Base-by-base conservation (phyloP, 352 stramenopile genomes). In the Pythium chondricola region DNA sequence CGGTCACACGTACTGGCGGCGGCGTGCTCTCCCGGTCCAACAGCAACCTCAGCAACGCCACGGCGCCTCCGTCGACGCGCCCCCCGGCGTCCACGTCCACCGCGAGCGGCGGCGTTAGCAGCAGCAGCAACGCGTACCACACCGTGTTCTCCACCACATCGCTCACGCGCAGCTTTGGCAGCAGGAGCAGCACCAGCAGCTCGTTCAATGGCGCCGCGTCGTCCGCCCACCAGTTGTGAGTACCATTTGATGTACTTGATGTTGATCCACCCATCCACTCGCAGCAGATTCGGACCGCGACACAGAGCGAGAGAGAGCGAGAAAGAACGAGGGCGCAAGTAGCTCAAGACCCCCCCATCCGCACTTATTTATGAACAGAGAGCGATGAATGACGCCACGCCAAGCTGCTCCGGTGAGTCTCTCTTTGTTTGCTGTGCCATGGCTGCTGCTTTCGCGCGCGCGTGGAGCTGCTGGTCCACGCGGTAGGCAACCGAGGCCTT, bases 401-500 rank as follows among this genome's bases (percentile, higher is more conserved):
- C 37, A 22, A 29, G 10, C 7, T 24, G 20, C 18, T 43, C 29
- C 20, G 21, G 11, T 24, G 20, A 20, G 3, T 30, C 9, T 14
- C 20, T 43, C 9, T 30, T 29, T 22, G 26, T 22, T 22, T 30
- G 20, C 37, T 43, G 20, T 9, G 22, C 25, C n/a, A 6, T 24
- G 7, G 24, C 40, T 18, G 27, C 33, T 7, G 40, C 43, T 11
- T 40, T 49, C 2, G 27, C 27, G 6, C 39, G 31, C 20, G 22
- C 9, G n/a, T 40, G 20, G 11, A 33, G 5, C 21, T 27, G 26
- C 61, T 89, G 77, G 41, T 92, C 80, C 18, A 92, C 63, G 22
- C 75, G 73, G 51, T 92, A 88, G 29, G 73, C 69, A 35, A 87
- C 58, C 13, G 80, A 85, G 0, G 77, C 74, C 52, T 88, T 82